Conservation (phyloP, 495 filamentous ascomycete species). For the Platismatia glauca region DNA sequence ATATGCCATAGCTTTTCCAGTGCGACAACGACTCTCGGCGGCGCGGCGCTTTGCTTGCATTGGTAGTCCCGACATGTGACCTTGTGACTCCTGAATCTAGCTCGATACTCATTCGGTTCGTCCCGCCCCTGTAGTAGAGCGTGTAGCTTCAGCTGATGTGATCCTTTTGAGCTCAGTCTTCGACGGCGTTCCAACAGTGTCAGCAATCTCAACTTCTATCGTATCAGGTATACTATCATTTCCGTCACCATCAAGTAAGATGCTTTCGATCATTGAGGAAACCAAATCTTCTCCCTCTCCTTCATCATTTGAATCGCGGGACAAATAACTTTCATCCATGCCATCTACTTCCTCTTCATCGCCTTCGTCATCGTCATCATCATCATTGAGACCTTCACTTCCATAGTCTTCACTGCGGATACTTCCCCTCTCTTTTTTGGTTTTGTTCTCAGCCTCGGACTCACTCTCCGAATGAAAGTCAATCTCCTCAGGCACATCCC, state of each 20-base stretch:
- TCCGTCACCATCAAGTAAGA: slow-evolving; percentile 12
- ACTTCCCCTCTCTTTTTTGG: slow-evolving; percentile 11
- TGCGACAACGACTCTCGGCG: background rate
- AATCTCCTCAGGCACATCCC: slow-evolving; percentile 61
- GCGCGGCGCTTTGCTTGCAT: slow-evolving; percentile 2
- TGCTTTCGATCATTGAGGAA: slow-evolving; percentile 33
- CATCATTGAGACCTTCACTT: slow-evolving; percentile 31
- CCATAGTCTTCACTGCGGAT: slow-evolving; percentile 31
- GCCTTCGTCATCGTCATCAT: slow-evolving; percentile 8
- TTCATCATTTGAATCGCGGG: slow-evolving; percentile 44
- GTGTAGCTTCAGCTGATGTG: slow-evolving; percentile 5
- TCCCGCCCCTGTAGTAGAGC: background rate
- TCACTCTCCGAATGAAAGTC: slow-evolving; percentile 76
- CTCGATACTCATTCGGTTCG: background rate
- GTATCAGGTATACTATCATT: background rate
- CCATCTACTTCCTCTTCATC: slow-evolving; percentile 38
- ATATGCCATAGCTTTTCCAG: slow-evolving; percentile 7
- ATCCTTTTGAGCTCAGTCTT: background rate
- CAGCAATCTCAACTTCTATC: background rate
- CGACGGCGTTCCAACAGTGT: background rate
- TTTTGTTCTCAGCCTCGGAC: slow-evolving; percentile 41
- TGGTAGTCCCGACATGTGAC: background rate
- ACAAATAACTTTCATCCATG: slow-evolving; percentile 53
- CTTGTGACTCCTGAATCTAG: background rate
- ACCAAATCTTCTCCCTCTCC: slow-evolving; percentile 37